These are phyloP conservation scores for Epipyxis sp. DNA, from an alignment of 108 stramenopile species.

Conservation along the genomic window DNA sequence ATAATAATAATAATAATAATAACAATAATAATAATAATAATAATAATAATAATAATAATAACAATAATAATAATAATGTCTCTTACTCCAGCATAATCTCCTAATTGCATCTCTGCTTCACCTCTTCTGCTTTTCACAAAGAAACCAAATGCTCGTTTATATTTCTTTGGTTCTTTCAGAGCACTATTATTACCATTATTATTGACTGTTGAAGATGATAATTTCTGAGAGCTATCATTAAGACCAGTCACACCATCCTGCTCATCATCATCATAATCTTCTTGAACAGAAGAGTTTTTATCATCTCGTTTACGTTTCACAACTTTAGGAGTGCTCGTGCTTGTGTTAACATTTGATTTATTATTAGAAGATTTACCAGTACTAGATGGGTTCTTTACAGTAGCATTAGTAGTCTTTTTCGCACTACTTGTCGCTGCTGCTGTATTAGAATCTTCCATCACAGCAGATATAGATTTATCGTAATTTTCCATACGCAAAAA, in stretches of 20 bases:
- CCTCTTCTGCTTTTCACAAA: slow-evolving; percentile 29
- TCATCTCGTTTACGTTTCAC: too few species aligned
- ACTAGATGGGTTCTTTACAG: too few species aligned
- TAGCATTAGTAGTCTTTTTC: background rate
- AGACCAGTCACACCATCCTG: background rate
- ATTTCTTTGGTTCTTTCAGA: background rate
- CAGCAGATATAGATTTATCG: background rate
- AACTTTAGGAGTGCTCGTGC: too few species aligned
- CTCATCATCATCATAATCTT: slow-evolving; percentile 10
- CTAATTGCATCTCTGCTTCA: slow-evolving; percentile 15
- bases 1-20: too few species aligned
- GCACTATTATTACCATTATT: background rate
- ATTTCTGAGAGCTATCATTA: slow-evolving; percentile 19
- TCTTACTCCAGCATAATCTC: background rate
- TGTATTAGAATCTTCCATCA: background rate
- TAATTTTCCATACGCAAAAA: background rate
- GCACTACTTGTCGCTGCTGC: background rate
- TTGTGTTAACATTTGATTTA: too few species aligned
- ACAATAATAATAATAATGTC: too few species aligned
- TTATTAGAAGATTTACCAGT: too few species aligned
- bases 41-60: too few species aligned
- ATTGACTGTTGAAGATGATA: background rate
- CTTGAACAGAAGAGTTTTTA: too few species aligned
- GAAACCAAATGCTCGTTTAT: slow-evolving; percentile 22
- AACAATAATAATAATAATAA: too few species aligned